Evolutionary conservation across 2,329 filamentous ascomycete genomes (phyloP), one percentile per base, ranked within the genome.

Genomic region (Davidsoniella eucalypti): DNA sequence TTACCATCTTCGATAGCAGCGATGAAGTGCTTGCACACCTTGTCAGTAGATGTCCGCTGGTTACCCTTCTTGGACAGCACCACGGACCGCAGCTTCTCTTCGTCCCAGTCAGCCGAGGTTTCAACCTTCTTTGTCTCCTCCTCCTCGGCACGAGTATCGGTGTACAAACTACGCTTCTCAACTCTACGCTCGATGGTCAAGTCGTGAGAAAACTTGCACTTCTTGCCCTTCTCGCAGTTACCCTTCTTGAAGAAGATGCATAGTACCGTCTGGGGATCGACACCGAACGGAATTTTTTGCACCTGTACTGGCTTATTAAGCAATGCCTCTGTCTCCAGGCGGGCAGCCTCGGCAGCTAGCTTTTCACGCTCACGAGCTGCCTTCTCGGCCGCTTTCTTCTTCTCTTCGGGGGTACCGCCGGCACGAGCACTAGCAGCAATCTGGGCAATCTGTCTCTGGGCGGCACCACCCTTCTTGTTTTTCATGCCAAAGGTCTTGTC

Each of bases 401-500:
- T 96, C 65, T 92, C 82, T 52, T 95, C 90, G 18, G 86, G 78
- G n/a, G 75, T 82, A 54, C 87, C 86, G 58, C 82, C 80, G 51
- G 76, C 73, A 57, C 82, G 79, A 48, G 80, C 75, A 59, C 87
- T 82, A 44, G 80, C 75, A 57, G 80, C 70, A 64, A 98, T 77
- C 60, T 87, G 84, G 53, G 84, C 82, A 63, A 98, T 96, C 58
- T 88, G 79, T 67, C 81, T 94, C 69, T 96, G 86, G 50, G 87
- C 90, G 48, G 78, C 81, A 52, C 79, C 83, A 58, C 92, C 92
- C 74, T 95, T 98, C 73, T 98, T 98, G 64, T 98, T 98, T 71
- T 98, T 98, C 92, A 98, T 96, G 60, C 92, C 92, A 73, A 98
- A 98, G 45, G 92, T 94, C 70, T 90, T 92, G 72, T 98, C 92